Evolutionary conservation across 768 basidiomycete species (phyloP), one percentile per base, ranked within the genome.

Genomic region (Auricularia cornea): DNA sequence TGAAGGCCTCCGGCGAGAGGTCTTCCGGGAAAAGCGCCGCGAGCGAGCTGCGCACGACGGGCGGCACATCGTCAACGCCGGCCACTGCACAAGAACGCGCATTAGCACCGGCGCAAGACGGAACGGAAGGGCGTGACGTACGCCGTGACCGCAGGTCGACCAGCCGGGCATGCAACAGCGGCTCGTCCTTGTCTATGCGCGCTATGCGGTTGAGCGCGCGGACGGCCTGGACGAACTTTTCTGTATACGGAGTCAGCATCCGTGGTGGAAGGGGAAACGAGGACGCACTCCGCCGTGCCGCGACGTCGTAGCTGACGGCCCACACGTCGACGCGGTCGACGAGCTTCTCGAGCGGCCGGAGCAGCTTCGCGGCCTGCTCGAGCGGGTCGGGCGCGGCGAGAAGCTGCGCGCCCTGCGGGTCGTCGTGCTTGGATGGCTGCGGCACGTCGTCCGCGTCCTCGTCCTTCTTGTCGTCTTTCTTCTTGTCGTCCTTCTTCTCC

Each of bases 381-480:
- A 98, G 78, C 2, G 86, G 84, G 62, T 90, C 86, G 1, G 83
- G 66, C 20, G 80, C 77, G 30, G 77, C 73, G 33, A 94, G 75
- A 3, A 94, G 76, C 69, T 90, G 88, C 54, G 82, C 69, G 28
- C 95, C 96, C 23, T 89, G 85, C 0, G 91, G 90, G 70, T 96
- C 94, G 3, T 92, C 90, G 68, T 95, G 93, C 71, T 85, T 89
- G 12, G 76, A 62, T 3, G 79, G 70, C 3, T 72, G 71, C 1
- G 76, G 72, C 51, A 89, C 87, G 0, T 89, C 80, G 30, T 90
- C 89, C 70, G 86, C 88, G 75, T 93, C 90, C 66, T 87, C 86
- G 63, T 72, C 68, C 3, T 57, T 26, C 54, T 57, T 26, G 28
- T 30, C 30, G 20, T 30, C 54, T 6, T 26, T 30, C 54, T 57